These are phyloP conservation scores for Straminergon stramineum DNA, from an alignment of 225 moss, liverwort and hornwort species.

Conservation along the genomic window DNA sequence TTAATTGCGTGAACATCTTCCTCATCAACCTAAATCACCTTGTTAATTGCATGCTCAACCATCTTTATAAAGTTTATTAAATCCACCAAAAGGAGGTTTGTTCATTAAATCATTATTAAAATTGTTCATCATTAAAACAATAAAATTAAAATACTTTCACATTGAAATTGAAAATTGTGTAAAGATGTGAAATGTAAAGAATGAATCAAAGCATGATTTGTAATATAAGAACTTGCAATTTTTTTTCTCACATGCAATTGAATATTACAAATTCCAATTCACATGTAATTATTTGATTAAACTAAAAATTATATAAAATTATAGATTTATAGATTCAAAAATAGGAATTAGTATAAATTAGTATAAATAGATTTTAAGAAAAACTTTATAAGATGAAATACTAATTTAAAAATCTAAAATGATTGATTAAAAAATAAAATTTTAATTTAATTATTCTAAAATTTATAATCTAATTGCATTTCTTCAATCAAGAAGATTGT, in stretches of 20 bases:
- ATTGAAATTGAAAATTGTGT: background rate
- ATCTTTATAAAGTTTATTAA: background rate
- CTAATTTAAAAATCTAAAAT: background rate
- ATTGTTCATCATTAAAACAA: background rate
- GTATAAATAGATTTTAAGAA: no score
- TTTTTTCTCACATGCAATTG: no score
- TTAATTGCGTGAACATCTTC: background rate
- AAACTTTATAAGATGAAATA: no score
- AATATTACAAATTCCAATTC: background rate
- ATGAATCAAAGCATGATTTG: background rate
- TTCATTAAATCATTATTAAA: background rate
- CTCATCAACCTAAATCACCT: background rate
- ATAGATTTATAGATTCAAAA: background rate
- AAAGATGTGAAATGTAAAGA: background rate
- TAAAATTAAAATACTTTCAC: background rate
- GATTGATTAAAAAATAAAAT: background rate
- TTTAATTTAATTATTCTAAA: background rate
- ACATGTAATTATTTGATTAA: background rate
- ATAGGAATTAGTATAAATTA: background rate
- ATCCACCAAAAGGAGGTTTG: background rate
- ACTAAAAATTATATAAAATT: no score
- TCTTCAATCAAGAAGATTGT: background rate
- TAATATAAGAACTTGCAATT: background rate
- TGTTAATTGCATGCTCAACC: background rate
- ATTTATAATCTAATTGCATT: background rate